Evolutionary conservation across 2,329 filamentous ascomycete species (phyloP).

Genomic region (Monosporascus cannonballus): DNA sequence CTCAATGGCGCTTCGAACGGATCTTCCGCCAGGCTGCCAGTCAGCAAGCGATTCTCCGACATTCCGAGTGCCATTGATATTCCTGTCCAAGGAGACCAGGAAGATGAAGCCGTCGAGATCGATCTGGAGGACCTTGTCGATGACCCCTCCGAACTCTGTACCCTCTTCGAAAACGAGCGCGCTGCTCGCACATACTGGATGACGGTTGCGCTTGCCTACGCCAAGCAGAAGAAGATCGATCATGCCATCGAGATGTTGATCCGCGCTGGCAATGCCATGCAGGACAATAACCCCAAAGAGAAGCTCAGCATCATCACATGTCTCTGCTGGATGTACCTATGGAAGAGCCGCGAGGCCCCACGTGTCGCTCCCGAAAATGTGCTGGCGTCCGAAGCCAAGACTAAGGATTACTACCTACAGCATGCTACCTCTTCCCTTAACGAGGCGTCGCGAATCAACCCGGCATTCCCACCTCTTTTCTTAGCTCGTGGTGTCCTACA

Average conservation of each 20-base stretch:
- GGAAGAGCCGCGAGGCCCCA: slow-evolving; percentile 78
- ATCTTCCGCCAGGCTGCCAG: slow-evolving; percentile 27
- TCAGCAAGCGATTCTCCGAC: slow-evolving; percentile 56
- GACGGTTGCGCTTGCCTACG: slow-evolving; percentile 93
- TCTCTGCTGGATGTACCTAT: slow-evolving; percentile 85
- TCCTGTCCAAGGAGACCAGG: slow-evolving; percentile 57
- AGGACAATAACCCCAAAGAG: slow-evolving; percentile 69
- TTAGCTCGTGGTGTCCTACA: slow-evolving; percentile 86
- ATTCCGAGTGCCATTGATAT: slow-evolving; percentile 62
- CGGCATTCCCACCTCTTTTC: slow-evolving; percentile 84
- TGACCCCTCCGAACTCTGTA: slow-evolving; percentile 91
- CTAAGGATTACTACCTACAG: slow-evolving; percentile 89
- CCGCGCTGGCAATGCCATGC: slow-evolving; percentile 66
- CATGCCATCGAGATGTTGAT: slow-evolving; percentile 70
- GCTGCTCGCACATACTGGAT: slow-evolving; percentile 94
- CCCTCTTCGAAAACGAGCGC: slow-evolving; percentile 87
- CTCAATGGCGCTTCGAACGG: slow-evolving; percentile 38
- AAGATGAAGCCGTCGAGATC: slow-evolving; percentile 80
- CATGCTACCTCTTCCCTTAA: slow-evolving; percentile 88
- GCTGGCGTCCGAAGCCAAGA: slow-evolving; percentile 67
- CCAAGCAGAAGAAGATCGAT: slow-evolving; percentile 90
- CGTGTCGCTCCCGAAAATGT: slow-evolving; percentile 56
- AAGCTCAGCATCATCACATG: slow-evolving; percentile 78
- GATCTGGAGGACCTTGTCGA: slow-evolving; percentile 86
- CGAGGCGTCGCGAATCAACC: slow-evolving; percentile 90